Conservation (phyloP, 345 rosid species). For the Eutrema heterophyllum region DNA sequence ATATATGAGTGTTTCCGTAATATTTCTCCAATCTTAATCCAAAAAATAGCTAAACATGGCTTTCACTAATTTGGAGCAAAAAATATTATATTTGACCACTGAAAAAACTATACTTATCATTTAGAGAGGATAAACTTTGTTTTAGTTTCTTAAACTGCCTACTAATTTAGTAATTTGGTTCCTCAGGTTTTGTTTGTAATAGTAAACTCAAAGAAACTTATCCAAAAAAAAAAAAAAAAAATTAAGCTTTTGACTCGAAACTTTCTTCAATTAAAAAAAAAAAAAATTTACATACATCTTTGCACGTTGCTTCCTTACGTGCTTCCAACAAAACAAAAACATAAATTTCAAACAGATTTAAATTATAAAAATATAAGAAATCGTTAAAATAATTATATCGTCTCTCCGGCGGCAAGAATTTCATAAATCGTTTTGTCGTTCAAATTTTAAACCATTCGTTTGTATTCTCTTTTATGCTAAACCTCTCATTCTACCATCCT, state of each 20-base stretch:
- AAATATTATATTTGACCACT: neutral
- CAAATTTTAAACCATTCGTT: slow-evolving; percentile 15
- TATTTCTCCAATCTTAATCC: neutral
- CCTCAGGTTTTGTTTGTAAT: neutral
- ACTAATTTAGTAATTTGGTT: slow-evolving; percentile 1
- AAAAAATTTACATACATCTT: slow-evolving; percentile 9
- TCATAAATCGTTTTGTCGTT: neutral
- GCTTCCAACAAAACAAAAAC: slow-evolving; percentile 37
- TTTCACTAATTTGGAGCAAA: neutral
- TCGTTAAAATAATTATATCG: neutral
- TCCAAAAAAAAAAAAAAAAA: neutral
- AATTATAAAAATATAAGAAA: neutral
- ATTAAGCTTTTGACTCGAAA: slow-evolving; percentile 1
- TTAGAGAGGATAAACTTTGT: neutral
- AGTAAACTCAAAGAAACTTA: slow-evolving; percentile 9
- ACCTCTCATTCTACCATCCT: slow-evolving; percentile 9
- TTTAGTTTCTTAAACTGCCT: neutral
- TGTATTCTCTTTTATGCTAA: neutral
- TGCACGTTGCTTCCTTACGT: slow-evolving; percentile 46
- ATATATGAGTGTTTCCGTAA: neutral
- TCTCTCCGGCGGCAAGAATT: slow-evolving; percentile 15
- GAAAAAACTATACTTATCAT: neutral
- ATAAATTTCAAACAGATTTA: neutral
- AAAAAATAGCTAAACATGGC: slow-evolving; percentile 14
- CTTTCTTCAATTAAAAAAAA: neutral